phyloP scores from a whole-genome alignment of 1,284 basidiomycete genomes.

The Meira nashicola region DNA sequence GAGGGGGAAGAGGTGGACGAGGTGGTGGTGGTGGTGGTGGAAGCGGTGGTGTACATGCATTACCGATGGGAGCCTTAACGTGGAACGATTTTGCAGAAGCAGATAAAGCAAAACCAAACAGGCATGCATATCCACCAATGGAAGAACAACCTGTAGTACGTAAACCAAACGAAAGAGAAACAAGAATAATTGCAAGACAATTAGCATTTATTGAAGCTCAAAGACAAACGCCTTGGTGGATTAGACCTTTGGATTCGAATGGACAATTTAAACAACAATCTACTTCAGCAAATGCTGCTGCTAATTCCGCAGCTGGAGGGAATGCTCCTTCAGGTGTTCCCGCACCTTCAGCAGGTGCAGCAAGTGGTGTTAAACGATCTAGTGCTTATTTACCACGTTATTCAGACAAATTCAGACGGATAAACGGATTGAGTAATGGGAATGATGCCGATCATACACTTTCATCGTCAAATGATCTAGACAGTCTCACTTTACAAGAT shows the following conservation, averaged over 20 bases:
- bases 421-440: conserved; percentile 19
- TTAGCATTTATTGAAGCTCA: background rate
- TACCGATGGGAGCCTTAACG: conserved; percentile 11
- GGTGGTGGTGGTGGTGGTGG: conserved; percentile 12
- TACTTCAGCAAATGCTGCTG: background rate
- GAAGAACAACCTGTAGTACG: conserved; percentile 2
- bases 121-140: conserved; percentile 4
- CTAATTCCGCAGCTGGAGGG: too few relatives aligned
- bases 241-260: background rate
- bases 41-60: background rate
- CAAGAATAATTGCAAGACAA: conserved; percentile 9
- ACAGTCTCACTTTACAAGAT: background rate
- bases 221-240: conserved; percentile 8
- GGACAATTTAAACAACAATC: background rate
- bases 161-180: conserved; percentile 8
- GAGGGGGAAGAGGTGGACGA: conserved; percentile 7
- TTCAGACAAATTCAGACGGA: conserved; percentile 41
- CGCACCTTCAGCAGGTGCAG: too few relatives aligned
- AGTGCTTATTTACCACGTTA: conserved; percentile 32
- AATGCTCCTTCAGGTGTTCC: too few relatives aligned
- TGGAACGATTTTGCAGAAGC: conserved; percentile 1
- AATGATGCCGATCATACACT: conserved; percentile 28
- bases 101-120: conserved; percentile 5
- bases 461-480: conserved; percentile 11
- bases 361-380: background rate